Base-by-base conservation (phyloP, 1,139 yeast genomes). In the Zygoascus sp. region DNA sequence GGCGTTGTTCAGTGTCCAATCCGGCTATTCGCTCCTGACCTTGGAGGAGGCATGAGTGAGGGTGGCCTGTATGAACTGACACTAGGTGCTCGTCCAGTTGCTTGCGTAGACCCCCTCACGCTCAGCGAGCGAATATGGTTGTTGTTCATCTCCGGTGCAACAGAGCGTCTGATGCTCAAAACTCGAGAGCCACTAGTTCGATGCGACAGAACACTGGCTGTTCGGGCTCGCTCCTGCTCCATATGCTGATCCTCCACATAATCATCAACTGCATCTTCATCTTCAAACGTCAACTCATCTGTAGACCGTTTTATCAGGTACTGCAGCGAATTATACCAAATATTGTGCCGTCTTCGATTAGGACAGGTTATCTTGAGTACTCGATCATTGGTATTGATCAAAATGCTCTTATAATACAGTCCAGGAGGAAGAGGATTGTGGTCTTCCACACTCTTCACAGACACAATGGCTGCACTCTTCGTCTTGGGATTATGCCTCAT, bases 381-480 rank as follows among this genome's bases (percentile, higher is more conserved):
- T 51, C 84, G 78, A 32, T 78, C 80, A 5, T 38, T 45, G 46
- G 80, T 80, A 2, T 96, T 82, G 45, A 92, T 80, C 45, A 90
- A 64, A 48, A 92, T 82, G 61, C 94, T 83, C 74, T 85, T 87
- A 64, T 87, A 88, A 63, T 85, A 85, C 40, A 92, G 68, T 0
- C 97, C 97, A 0, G 95, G 83, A 2, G 97, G 97, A 50, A 85
- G 72, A 10, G 96, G 96, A 62, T 88, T 90, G 55, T 81, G 76
- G 62, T 92, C 97, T 11, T 79, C 83, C 5, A 88, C 85, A 55
- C 89, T 81, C 59, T 83, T 84, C 32, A 90, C 94, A 7, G 81
- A 75, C 10, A 83, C 66, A 49, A 92, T 89, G 0, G 96, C 92
- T 42, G 89, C 83, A 20, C 95, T 90, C 58, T 83, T 79, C 19